Evolutionary conservation across 2,329 filamentous ascomycete species (phyloP).

Genomic region (Xylariaceae sp.): DNA sequence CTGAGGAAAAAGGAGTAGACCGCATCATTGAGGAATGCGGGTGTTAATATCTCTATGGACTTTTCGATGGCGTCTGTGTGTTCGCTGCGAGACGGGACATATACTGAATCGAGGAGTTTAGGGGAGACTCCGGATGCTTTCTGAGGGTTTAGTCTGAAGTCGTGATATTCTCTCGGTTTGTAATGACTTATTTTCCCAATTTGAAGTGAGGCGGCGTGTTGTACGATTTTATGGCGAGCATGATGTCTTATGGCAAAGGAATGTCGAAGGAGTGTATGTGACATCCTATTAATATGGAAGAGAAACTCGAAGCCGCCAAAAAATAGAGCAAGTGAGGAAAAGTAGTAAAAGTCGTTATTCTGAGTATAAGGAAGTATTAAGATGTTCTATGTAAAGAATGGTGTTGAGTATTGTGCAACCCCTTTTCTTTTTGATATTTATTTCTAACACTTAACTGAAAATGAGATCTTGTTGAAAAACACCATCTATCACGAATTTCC

Average conservation of each 20-base stretch:
- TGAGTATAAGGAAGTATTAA: too few relatives aligned
- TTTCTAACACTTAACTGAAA: too few relatives aligned
- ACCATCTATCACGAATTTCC: too few relatives aligned
- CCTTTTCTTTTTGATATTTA: too few relatives aligned
- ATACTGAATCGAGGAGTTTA: not conserved
- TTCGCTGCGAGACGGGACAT: not conserved
- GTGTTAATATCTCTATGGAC: not conserved
- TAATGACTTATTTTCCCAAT: not conserved
- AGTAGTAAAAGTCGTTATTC: not conserved
- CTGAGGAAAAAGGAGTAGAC: slow-evolving; percentile 1
- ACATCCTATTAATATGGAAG: not conserved
- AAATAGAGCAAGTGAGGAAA: not conserved
- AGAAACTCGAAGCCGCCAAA: not conserved
- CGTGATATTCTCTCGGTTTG: not conserved
- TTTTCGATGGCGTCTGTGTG: not conserved
- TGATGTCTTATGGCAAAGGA: not conserved
- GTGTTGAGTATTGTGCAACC: too few relatives aligned
- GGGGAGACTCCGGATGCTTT: not conserved
- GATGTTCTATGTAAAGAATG: too few relatives aligned
- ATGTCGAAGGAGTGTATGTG: not conserved
- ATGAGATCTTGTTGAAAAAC: too few relatives aligned
- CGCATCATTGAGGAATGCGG: slow-evolving; percentile 2
- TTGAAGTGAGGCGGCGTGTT: not conserved
- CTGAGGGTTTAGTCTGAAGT: not conserved
- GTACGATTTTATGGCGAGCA: not conserved